Percentiles rank a stretch among this genome's conserved stretches.
phyloP scores from a whole-genome alignment of 1,284 basidiomycete species.

The Papiliotrema laurentii region DNA sequence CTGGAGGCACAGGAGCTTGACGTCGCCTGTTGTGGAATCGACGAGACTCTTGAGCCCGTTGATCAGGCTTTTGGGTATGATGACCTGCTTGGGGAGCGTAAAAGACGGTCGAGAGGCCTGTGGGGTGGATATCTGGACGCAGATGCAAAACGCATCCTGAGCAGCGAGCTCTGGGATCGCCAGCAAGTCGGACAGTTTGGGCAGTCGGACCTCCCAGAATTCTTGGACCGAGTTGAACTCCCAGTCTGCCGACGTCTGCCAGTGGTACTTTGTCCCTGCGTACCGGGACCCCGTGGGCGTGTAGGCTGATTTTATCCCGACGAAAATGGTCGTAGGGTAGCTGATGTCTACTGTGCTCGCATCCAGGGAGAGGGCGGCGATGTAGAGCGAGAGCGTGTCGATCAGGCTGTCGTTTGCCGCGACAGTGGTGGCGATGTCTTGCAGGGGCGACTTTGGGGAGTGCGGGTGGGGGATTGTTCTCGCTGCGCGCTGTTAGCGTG shows the following conservation, averaged over 20 bases:
- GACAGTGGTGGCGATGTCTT: constrained; percentile 16
- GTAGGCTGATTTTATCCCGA: constrained; percentile 64
- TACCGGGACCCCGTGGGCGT: constrained; percentile 59
- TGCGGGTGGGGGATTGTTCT: constrained; percentile 11
- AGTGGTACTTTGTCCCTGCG: constrained; percentile 65
- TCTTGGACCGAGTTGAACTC: constrained; percentile 63
- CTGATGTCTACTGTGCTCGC: constrained; percentile 52
- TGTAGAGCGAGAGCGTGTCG: constrained; percentile 57
- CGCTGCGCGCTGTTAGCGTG: constrained; percentile 10
- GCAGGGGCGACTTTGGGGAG: constrained; percentile 15
- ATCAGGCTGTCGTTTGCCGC: constrained; percentile 11
- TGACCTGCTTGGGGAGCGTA: constrained; percentile 50
- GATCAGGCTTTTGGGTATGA: constrained; percentile 57
- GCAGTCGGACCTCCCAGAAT: constrained; percentile 68
- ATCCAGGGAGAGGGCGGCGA: constrained; percentile 61
- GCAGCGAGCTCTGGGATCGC: constrained; percentile 57
- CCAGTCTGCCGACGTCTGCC: constrained; percentile 66
- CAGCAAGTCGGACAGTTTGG: constrained; percentile 59
- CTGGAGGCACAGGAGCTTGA: constrained; percentile 67
- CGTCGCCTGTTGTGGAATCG: constrained; percentile 51
- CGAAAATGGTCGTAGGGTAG: constrained; percentile 63
- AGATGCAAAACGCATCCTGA: constrained; percentile 64
- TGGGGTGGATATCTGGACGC: constrained; percentile 60
- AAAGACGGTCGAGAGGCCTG: constrained; percentile 59
- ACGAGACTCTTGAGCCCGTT: constrained; percentile 49